A percentile compares a stretch with the other conserved stretches of the same genome.
phyloP scores from a whole-genome alignment of 2,329 filamentous ascomycete species.

The Aspergillus alliaceus region DNA sequence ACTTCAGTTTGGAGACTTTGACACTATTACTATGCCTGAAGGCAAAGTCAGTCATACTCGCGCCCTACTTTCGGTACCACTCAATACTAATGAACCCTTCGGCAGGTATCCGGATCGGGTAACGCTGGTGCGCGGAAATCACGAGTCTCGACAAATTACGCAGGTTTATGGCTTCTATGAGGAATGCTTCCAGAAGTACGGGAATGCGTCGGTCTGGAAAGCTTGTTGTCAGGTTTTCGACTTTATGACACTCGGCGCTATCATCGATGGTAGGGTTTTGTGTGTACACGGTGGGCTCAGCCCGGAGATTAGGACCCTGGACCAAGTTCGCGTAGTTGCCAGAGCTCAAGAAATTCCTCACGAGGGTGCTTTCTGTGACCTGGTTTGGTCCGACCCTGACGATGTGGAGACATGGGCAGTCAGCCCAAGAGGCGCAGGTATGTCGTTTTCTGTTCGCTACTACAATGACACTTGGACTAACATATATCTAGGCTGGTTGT shows the following conservation, averaged over 20 bases:
- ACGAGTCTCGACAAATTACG: slow-evolving; percentile 75
- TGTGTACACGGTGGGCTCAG: slow-evolving; percentile 72
- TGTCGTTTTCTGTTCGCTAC: slow-evolving; percentile 19
- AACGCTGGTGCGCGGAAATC: slow-evolving; percentile 71
- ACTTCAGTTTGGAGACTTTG: slow-evolving; percentile 72
- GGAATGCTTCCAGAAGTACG: slow-evolving; percentile 74
- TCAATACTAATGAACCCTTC: background rate
- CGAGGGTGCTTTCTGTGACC: slow-evolving; percentile 73
- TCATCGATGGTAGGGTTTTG: slow-evolving; percentile 72
- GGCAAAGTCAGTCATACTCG: slow-evolving; percentile 52
- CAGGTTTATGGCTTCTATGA: slow-evolving; percentile 79
- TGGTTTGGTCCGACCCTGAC: slow-evolving; percentile 76
- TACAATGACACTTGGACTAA: background rate
- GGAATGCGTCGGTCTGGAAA: slow-evolving; percentile 77
- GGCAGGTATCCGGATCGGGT: slow-evolving; percentile 68
- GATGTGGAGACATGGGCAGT: slow-evolving; percentile 70
- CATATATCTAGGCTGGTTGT: slow-evolving; percentile 52
- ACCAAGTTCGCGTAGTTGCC: slow-evolving; percentile 73
- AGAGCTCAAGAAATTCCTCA: slow-evolving; percentile 75
- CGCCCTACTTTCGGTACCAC: background rate
- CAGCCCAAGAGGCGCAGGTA: slow-evolving; percentile 65
- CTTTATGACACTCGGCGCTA: slow-evolving; percentile 71
- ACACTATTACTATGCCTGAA: slow-evolving; percentile 72
- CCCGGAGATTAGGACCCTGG: slow-evolving; percentile 71
- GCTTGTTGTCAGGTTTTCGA: slow-evolving; percentile 77